A percentile compares a stretch with the other conserved stretches of the same genome.
Conservation (phyloP, 495 filamentous ascomycete genomes). For the Letharia columbiana region DNA sequence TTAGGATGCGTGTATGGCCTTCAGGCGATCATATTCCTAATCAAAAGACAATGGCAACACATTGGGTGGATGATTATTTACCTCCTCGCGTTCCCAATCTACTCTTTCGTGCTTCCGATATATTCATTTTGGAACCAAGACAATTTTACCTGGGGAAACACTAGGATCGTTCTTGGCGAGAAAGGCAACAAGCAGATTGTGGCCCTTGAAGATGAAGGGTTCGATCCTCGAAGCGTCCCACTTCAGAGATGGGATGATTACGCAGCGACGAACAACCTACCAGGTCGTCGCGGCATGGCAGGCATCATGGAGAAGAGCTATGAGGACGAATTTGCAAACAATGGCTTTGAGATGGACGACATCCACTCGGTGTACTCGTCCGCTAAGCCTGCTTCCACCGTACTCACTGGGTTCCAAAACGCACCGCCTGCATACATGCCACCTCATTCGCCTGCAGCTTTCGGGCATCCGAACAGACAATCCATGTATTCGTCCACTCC, state of each 20-base stretch:
- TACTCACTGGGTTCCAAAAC: constrained; percentile 71
- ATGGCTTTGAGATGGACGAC: constrained; percentile 85
- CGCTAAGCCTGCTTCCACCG: constrained; percentile 82
- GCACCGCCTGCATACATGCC: constrained; percentile 57
- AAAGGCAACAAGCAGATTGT: constrained; percentile 82
- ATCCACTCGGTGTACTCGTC: constrained; percentile 95
- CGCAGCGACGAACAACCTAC: constrained; percentile 79
- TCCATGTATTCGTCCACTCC: constrained; percentile 50
- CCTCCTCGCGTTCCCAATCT: constrained; percentile 85
- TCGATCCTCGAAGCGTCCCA: constrained; percentile 85
- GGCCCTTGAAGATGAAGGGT: constrained; percentile 77
- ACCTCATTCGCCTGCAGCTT: constrained; percentile 67
- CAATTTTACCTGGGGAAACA: constrained; percentile 97
- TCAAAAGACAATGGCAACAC: constrained; percentile 95
- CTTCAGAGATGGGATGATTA: constrained; percentile 98
- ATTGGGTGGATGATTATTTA: constrained; percentile 99
- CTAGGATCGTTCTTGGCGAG: constrained; percentile 91
- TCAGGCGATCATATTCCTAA: constrained; percentile 89
- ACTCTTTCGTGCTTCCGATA: constrained; percentile 81
- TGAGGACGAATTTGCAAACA: constrained; percentile 34
- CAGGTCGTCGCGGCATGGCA: constrained; percentile 70
- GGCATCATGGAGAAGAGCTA: constrained; percentile 55
- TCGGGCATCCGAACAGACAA: constrained; percentile 49
- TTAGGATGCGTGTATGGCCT: constrained; percentile 89
- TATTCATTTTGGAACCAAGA: constrained; percentile 99